phyloP scores from a whole-genome alignment of 805 yeast genomes.

The Hanseniaspora lachancei region DNA sequence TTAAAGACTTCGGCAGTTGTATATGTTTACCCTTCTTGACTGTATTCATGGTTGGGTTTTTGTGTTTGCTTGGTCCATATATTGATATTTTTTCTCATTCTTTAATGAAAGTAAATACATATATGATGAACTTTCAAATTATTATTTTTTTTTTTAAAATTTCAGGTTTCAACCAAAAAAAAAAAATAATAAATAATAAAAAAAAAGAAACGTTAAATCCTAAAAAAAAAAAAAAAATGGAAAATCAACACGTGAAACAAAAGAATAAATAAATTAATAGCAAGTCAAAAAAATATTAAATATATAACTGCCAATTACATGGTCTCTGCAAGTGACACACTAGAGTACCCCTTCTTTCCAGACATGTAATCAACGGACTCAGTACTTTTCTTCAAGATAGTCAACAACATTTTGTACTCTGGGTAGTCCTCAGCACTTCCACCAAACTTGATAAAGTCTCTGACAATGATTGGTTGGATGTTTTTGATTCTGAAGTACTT shows the following conservation, averaged over 20 bases:
- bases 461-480: constrained; percentile 11
- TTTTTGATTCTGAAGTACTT: constrained; percentile 13
- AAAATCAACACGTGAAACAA: too few species aligned
- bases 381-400: constrained; percentile 8
- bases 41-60: neutral
- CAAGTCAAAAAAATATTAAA: neutral
- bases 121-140: too few species aligned
- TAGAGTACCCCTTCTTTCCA: constrained; percentile 12
- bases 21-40: constrained; percentile 20
- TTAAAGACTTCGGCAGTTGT: constrained; percentile 30
- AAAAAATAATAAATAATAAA: neutral
- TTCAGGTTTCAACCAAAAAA: too few species aligned
- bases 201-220: neutral
- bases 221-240: too few species aligned
- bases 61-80: neutral
- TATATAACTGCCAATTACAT: neutral
- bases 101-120: too few species aligned
- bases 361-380: constrained; percentile 11
- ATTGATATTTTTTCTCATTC: too few species aligned
- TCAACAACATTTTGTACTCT: constrained; percentile 5
- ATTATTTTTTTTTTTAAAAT: neutral
- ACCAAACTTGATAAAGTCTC: constrained; percentile 3
- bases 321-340: constrained; percentile 12
- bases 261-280: too few species aligned
- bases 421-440: neutral